Evolutionary conservation across 306 rosid species (phyloP), one percentile per base, ranked within the genome.

Genomic region (Sicyos edulis): DNA sequence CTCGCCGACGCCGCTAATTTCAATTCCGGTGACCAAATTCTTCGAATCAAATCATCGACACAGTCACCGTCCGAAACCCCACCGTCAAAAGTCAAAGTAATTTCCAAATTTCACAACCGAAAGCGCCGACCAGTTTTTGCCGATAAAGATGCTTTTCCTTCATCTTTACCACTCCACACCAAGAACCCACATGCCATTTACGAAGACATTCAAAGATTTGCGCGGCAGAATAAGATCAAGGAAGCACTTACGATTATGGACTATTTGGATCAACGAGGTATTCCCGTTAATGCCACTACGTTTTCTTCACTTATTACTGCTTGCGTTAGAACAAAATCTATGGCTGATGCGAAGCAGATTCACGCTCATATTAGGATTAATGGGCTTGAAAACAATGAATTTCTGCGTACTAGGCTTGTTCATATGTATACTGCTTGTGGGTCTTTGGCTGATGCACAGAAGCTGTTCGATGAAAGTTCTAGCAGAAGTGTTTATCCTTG

Each of bases 341-440:
- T 87, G 8, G 19, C 60, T 6, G 55, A 81, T 0, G 90, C 81
- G 0, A 85, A 76, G 75, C 82, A 80, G 73, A 60, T 85, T 58
- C 96, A 89, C 63, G 74, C 70, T 7, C 77, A 80, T 21, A 75
- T 89, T 40, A 78, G 90, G 70, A 79, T 84, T 63, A 87, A 85
- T 20, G 89, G 87, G 6, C 86, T 89, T 21, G 87, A 89, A 74
- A 73, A 32, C 16, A 89, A 82, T 54, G 88, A 74, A 73, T 87
- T 80, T 65, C 42, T 87, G 10, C 80, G 86, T 2, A 87, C 86
- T 0, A 89, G 83, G 65, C 82, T 89, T 4, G 90, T 81, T 16
- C 77, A 77, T 1, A 82, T 87, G 92, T 89, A 89, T 67, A 74
- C 85, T 7, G 75, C 88, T n/a, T 85, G 91, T 58, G 89, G 96